Conservation (phyloP, 306 rosid genomes). For the Gillenia trifoliata region DNA sequence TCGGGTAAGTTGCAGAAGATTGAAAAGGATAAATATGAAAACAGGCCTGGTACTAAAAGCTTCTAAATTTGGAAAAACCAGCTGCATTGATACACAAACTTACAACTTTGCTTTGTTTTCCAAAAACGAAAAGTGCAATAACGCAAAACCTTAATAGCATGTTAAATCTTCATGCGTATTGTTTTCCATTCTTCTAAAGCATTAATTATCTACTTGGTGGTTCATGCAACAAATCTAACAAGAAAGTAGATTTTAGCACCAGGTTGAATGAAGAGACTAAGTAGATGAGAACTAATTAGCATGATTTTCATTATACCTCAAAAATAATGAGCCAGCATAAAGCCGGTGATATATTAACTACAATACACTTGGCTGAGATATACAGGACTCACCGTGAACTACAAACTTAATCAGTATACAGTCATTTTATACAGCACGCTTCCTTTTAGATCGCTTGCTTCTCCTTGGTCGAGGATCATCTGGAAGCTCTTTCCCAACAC, state of each 20-base stretch:
- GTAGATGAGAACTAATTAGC: conserved; percentile 8
- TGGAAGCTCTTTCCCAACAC: conserved; percentile 46
- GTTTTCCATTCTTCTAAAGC: background rate
- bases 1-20: background rate
- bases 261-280: conserved; percentile 9
- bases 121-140: background rate
- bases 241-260: conserved; percentile 12
- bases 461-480: conserved; percentile 62
- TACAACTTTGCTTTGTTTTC: background rate
- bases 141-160: background rate
- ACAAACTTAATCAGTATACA: conserved; percentile 37
- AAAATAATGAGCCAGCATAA: conserved; percentile 51
- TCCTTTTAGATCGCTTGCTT: conserved; percentile 97
- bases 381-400: conserved; percentile 64
- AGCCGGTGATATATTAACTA: conserved; percentile 32
- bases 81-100: background rate
- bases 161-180: background rate
- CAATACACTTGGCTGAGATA: conserved; percentile 46
- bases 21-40: background rate
- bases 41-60: background rate
- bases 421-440: conserved; percentile 60
- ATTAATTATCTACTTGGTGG: background rate
- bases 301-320: conserved; percentile 33
- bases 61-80: conserved; percentile 7
- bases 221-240: background rate